Evolutionary conservation across 2,329 filamentous ascomycete genomes (phyloP), one percentile per base, ranked within the genome.

Genomic region (Calonectria pseudoreteaudii): DNA sequence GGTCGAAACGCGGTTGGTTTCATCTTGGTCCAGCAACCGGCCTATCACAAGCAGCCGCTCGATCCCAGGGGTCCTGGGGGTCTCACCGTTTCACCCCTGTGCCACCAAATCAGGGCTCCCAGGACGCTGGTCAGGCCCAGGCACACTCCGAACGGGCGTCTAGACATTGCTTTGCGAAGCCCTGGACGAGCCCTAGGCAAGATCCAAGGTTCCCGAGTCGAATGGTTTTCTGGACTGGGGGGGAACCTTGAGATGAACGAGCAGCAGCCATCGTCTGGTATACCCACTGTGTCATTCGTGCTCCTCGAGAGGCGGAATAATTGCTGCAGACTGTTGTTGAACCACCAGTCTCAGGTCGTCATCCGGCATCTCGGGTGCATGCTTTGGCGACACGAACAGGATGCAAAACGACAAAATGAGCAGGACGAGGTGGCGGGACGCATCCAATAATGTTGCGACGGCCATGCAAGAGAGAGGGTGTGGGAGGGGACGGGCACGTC

Each of bases 1-100:
- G 65, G 79, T 78, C 75, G 80, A 81, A 81, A 81, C 80, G 74
- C 75, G 69, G 75, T 75, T 75, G 70, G 80, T 81, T 81, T 81
- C 80, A 81, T 76, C 75, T 71, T 73, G 60, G 72, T 56, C 79
- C 77, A 65, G 74, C 67, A 31, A 30, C 66, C 68, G 72, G 62
- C 80, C 80, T 80, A 81, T 81, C 79, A 81, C 73, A 71, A 65
- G 56, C 74, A 78, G 73, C 75, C 72, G 79, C 79, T 74, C 72
- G 66, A 74, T 76, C 70, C 77, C 73, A 80, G 78, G 68, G 78
- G 78, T 73, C 67, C 77, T 73, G 72, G 68, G 68, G 76, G 76
- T 77, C 74, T 77, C 75, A 73, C 78, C 77, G 77, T 80, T 80
- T 79, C 76, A 80, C 74, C 68, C 72, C 75, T 74, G 75, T 73